Base-by-base conservation (phyloP, 2,329 filamentous ascomycete species). In the Ceratocystis smalleyi region DNA sequence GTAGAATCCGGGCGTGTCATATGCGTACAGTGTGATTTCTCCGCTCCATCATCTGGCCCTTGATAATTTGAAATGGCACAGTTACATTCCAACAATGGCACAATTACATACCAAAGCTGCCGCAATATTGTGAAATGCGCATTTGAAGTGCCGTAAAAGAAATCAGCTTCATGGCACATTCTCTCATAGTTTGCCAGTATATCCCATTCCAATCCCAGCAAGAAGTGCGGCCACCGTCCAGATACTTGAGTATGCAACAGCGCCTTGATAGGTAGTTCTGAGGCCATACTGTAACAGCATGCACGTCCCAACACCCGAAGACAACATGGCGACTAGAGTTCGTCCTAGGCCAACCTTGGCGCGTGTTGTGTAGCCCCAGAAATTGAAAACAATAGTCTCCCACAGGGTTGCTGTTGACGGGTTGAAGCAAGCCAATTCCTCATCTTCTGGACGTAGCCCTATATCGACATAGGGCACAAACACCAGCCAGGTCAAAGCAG, bases 401-500 rank as follows among this genome's bases (percentile, higher is more conserved):
- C 77, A 74, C 19, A 95, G 77, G 0, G 80, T 83, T 1, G 88
- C 86, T 17, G 77, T 81, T 30, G 77, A 80, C 0, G 87, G 82
- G 69, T 90, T 78, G 70, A 90, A 89, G 30, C 76, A 72, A 40
- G 73, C 72, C 24, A 77, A 73, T 68, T 78, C 75, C 63, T 78
- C 78, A 67, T 84, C 78, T 67, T 77, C 75, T 54, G 72, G 71
- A 17, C 76, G 78, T 30, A 75, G 76, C 30, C 78, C 80, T 0
- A 81, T 78, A 15, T 77, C 79, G 19, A 83, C 81, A 24, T 83
- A 81, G 1, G 86, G 84, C 47, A 83, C 82, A 73, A 96, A 95
- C 69, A 96, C 83, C 72, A 95, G 92, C 57, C 82, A 81, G 67
- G 84, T 84, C 3, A 86, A 84, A 0, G 89, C 87, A 67, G 83